Evolutionary conservation across 306 rosid genomes (phyloP).

Genomic region (Acacia melanoxylon): DNA sequence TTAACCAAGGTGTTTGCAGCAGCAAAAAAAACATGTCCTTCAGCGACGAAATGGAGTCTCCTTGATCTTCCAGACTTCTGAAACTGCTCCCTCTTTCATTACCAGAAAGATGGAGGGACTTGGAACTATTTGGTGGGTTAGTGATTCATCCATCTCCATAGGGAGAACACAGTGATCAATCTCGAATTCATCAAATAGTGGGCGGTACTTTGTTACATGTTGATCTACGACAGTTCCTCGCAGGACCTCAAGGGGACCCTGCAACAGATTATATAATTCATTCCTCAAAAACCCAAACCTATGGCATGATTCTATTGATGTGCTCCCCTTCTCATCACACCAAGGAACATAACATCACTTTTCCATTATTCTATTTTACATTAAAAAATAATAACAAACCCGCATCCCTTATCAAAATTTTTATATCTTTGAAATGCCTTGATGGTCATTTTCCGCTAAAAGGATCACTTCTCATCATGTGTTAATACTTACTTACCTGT

Average conservation of each 20-base stretch:
- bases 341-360: too few species aligned
- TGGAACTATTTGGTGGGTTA: conserved; percentile 44
- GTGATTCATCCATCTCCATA: conserved; percentile 34
- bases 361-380: too few species aligned
- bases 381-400: too few species aligned
- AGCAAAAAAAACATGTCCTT: conserved; percentile 69
- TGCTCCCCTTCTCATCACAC: too few species aligned
- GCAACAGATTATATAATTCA: conserved; percentile 1
- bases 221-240: conserved; percentile 49
- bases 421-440: too few species aligned
- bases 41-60: conserved; percentile 34
- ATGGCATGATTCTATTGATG: not conserved
- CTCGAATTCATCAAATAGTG: conserved; percentile 83
- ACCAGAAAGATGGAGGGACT: conserved; percentile 69
- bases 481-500: too few species aligned
- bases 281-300: not conserved
- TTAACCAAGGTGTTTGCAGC: conserved; percentile 55
- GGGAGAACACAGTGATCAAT: conserved; percentile 64
- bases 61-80: conserved; percentile 24
- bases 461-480: too few species aligned
- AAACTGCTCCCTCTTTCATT: conserved; percentile 51
- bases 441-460: too few species aligned
- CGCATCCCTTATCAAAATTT: too few species aligned
- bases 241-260: conserved; percentile 69
- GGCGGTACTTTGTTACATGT: conserved; percentile 53